Conservation (phyloP, 2,329 filamentous ascomycete genomes). For the Fusarium musae region DNA sequence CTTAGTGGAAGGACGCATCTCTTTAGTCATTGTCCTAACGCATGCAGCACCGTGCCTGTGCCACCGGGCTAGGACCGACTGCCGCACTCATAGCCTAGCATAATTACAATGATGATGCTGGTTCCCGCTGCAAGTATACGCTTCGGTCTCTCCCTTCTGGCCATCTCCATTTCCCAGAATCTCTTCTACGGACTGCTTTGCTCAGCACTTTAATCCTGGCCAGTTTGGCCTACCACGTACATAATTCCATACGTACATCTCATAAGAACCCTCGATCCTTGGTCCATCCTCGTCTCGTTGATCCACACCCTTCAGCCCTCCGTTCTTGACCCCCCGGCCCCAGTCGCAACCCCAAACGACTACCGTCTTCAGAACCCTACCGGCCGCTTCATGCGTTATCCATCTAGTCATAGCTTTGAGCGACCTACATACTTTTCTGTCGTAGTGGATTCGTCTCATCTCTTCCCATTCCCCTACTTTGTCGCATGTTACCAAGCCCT, state of each 20-base stretch:
- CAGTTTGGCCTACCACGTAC: slow-evolving; percentile 6
- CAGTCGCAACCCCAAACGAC: slow-evolving; percentile 45
- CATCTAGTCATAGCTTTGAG: slow-evolving; percentile 41
- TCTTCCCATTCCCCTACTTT: slow-evolving; percentile 38
- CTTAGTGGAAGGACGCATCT: slow-evolving; percentile 13
- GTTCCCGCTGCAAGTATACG: slow-evolving; percentile 39
- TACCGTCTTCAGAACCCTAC: slow-evolving; percentile 46
- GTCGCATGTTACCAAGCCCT: slow-evolving; percentile 30
- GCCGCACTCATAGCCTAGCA: slow-evolving; percentile 26
- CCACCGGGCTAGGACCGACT: slow-evolving; percentile 31
- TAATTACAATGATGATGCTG: slow-evolving; percentile 40
- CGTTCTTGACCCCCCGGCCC: slow-evolving; percentile 36
- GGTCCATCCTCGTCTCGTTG: slow-evolving; percentile 34
- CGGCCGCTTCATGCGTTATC: slow-evolving; percentile 43
- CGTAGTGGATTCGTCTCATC: slow-evolving; percentile 47
- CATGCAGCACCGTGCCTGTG: slow-evolving; percentile 40
- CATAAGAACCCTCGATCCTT: slow-evolving; percentile 33
- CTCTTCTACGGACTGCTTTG: slow-evolving; percentile 18
- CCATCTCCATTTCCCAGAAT: slow-evolving; percentile 7
- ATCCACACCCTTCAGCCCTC: slow-evolving; percentile 44
- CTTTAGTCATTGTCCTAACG: slow-evolving; percentile 33
- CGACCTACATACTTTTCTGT: slow-evolving; percentile 37
- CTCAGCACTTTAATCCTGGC: slow-evolving; percentile 15
- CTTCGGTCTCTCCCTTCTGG: slow-evolving; percentile 22
- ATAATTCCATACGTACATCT: slow-evolving; percentile 13